phyloP scores from a whole-genome alignment of 164 flowering plant genomes.

The grape (Vitis vinifera) region ASM3070453v1 NC_081810.1:22335501-22336000 shows the following conservation, averaged over 20 bases:
- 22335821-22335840: neutral
- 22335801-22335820: conserved; percentile 3
- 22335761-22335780: conserved; percentile 6
- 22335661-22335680: neutral
- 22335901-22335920: conserved; percentile 1
- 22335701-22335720: conserved; percentile 1
- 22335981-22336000: conserved; percentile 25
- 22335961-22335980: conserved; percentile 35
- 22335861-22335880: neutral
- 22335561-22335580: too few relatives aligned
- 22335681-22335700: neutral
- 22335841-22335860: too few relatives aligned
- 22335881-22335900: conserved; percentile 1
- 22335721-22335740: conserved; percentile 6
- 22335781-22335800: conserved; percentile 2
- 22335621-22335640: too few relatives aligned
- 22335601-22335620: too few relatives aligned
- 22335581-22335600: too few relatives aligned
- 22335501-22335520: too few relatives aligned
- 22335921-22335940: neutral
- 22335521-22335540: too few relatives aligned
- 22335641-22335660: too few relatives aligned
- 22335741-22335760: conserved; percentile 10
- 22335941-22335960: conserved; percentile 38
- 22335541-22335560: too few relatives aligned